Evolutionary conservation across 2,329 filamentous ascomycete genomes (phyloP).

Genomic region (Rhexocercosporidium sp.): DNA sequence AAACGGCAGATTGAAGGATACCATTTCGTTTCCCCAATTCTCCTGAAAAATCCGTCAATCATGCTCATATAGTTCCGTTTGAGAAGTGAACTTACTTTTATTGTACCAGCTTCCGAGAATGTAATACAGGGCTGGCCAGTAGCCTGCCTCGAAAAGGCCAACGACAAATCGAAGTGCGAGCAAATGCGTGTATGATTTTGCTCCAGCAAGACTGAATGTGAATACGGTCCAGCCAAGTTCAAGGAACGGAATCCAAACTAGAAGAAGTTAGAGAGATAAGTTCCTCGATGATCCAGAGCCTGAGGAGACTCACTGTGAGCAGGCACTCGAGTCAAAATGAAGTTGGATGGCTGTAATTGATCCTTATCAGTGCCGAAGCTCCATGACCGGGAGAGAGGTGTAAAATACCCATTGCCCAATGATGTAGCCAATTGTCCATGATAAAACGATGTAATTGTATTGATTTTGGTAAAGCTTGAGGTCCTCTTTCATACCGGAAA

Average conservation of each 20-base stretch:
- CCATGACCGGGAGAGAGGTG: too few relatives aligned
- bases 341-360: conserved; percentile 49
- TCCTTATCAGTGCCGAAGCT: too few relatives aligned
- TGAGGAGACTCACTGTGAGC: conserved; percentile 45
- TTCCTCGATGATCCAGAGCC: not conserved
- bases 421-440: conserved; percentile 59
- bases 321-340: conserved; percentile 55
- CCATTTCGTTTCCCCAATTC: conserved; percentile 64
- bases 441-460: conserved; percentile 56
- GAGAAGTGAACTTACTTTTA: conserved; percentile 47
- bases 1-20: conserved; percentile 61
- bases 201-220: conserved; percentile 47
- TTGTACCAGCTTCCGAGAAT: conserved; percentile 65
- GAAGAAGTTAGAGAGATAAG: conserved; percentile 37
- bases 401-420: conserved; percentile 47
- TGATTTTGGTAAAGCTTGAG: conserved; percentile 54
- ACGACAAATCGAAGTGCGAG: conserved; percentile 62
- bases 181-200: conserved; percentile 55
- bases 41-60: not conserved
- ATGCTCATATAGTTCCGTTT: too few relatives aligned
- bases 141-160: conserved; percentile 59
- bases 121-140: conserved; percentile 60
- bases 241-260: conserved; percentile 64
- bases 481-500: conserved; percentile 57
- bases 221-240: conserved; percentile 56